Percentiles rank a stretch among this genome's conserved stretches.
Conservation (phyloP, 768 basidiomycete species). For the Naganishia randhawae region DNA sequence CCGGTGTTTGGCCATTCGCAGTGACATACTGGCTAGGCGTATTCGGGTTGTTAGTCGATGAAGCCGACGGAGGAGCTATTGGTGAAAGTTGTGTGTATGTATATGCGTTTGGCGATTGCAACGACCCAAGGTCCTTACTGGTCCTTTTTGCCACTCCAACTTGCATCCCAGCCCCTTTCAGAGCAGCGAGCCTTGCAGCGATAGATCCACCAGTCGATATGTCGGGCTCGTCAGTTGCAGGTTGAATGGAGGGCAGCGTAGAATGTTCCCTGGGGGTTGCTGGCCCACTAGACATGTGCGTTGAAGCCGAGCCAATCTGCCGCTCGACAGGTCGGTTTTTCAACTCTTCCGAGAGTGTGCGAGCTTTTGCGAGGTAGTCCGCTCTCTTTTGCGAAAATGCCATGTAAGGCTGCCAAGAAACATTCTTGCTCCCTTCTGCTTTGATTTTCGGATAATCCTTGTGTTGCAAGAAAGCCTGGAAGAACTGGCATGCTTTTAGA, state of each 20-base stretch:
- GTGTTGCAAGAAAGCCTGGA: constrained; percentile 25
- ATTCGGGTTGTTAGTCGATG: not conserved
- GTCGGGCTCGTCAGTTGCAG: constrained; percentile 50
- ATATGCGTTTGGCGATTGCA: not conserved
- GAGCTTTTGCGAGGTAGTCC: constrained; percentile 53
- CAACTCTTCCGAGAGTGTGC: constrained; percentile 56
- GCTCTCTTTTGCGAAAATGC: constrained; percentile 64
- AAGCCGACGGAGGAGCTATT: no score
- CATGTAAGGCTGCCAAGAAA: constrained; percentile 62
- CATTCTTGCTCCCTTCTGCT: constrained; percentile 48
- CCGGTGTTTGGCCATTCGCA: constrained; percentile 1
- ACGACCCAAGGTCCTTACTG: constrained; percentile 55
- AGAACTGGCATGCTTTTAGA: constrained; percentile 29
- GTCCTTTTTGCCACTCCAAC: constrained; percentile 60
- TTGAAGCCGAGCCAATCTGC: not conserved
- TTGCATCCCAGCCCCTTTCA: constrained; percentile 68
- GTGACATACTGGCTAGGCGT: constrained; percentile 4
- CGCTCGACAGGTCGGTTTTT: constrained; percentile 53
- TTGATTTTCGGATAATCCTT: constrained; percentile 24
- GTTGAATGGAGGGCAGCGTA: not conserved
- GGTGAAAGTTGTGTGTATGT: not conserved
- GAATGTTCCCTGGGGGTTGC: constrained; percentile 21
- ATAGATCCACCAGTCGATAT: constrained; percentile 64
- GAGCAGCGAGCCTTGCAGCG: constrained; percentile 71
- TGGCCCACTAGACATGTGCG: constrained; percentile 21